Evolutionary conservation across 2,329 filamentous ascomycete species (phyloP).

Genomic region (Atkinsonella hypoxylon): DNA sequence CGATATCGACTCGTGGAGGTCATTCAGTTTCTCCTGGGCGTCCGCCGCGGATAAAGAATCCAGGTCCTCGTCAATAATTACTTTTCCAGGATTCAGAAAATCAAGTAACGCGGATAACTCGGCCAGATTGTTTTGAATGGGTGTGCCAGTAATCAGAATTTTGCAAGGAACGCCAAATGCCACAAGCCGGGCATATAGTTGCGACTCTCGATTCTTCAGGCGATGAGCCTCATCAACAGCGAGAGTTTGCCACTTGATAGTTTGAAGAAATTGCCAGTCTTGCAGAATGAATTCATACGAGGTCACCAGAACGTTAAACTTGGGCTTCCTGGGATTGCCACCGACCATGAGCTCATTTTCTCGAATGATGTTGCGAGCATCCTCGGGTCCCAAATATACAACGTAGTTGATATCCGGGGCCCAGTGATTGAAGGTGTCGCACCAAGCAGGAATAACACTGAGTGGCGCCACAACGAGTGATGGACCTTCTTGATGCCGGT

Average conservation of each 20-base stretch:
- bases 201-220: slow-evolving; percentile 90
- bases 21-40: slow-evolving; percentile 76
- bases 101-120: slow-evolving; percentile 89
- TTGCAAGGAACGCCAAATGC: slow-evolving; percentile 82
- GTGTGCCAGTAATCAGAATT: slow-evolving; percentile 89
- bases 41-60: slow-evolving; percentile 65
- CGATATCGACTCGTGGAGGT: slow-evolving; percentile 75
- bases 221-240: slow-evolving; percentile 95
- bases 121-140: slow-evolving; percentile 91
- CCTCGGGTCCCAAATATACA: slow-evolving; percentile 85
- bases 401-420: slow-evolving; percentile 94
- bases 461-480: slow-evolving; percentile 96
- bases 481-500: slow-evolving; percentile 79
- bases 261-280: slow-evolving; percentile 72
- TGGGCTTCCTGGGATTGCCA: slow-evolving; percentile 75
- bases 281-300: slow-evolving; percentile 93
- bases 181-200: slow-evolving; percentile 75
- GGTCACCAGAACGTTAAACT: slow-evolving; percentile 95
- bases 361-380: slow-evolving; percentile 73
- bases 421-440: slow-evolving; percentile 95
- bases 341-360: slow-evolving; percentile 84
- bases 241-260: slow-evolving; percentile 95
- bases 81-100: slow-evolving; percentile 91
- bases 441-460: slow-evolving; percentile 96
- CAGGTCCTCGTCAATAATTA: slow-evolving; percentile 83